phyloP scores from a whole-genome alignment of 345 rosid genomes.

The Trapa incisa region DNA sequence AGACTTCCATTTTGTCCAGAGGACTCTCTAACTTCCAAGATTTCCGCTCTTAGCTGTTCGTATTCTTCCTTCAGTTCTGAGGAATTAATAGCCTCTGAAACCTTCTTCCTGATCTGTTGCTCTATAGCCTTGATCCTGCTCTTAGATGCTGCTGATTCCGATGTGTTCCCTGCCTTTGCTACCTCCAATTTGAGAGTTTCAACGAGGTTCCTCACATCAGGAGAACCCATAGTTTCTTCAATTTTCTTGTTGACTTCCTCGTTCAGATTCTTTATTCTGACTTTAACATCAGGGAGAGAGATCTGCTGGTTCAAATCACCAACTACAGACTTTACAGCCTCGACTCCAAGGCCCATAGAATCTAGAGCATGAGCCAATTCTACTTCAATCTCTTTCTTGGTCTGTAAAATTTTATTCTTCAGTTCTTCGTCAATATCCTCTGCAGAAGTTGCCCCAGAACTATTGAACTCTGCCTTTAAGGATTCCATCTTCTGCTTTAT shows the following conservation, averaged over 20 bases:
- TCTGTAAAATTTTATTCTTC: conserved; percentile 36
- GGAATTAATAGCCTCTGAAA: conserved; percentile 38
- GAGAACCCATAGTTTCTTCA: conserved; percentile 32
- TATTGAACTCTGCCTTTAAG: conserved; percentile 37
- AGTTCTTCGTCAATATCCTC: conserved; percentile 42
- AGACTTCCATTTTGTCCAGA: conserved; percentile 28
- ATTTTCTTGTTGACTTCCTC: conserved; percentile 45
- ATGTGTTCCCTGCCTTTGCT: conserved; percentile 41
- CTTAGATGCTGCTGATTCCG: conserved; percentile 24
- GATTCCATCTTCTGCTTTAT: conserved; percentile 56
- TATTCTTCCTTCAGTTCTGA: conserved; percentile 44
- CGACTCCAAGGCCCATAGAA: conserved; percentile 52
- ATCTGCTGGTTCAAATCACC: conserved; percentile 22
- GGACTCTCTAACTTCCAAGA: conserved; percentile 28
- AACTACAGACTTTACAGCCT: conserved; percentile 25
- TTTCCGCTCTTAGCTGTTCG: conserved; percentile 37
- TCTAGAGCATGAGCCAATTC: conserved; percentile 37
- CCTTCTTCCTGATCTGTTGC: conserved; percentile 47
- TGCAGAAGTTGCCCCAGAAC: conserved; percentile 38
- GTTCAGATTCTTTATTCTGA: conserved; percentile 33
- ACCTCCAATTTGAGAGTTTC: conserved; percentile 53
- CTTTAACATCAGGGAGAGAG: conserved; percentile 22
- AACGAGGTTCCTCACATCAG: conserved; percentile 48
- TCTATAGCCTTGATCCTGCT: conserved; percentile 44
- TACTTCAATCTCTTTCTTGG: conserved; percentile 37